Evolutionary conservation across 495 filamentous ascomycete genomes (phyloP).

Genomic region (Xeromyces bisporus): DNA sequence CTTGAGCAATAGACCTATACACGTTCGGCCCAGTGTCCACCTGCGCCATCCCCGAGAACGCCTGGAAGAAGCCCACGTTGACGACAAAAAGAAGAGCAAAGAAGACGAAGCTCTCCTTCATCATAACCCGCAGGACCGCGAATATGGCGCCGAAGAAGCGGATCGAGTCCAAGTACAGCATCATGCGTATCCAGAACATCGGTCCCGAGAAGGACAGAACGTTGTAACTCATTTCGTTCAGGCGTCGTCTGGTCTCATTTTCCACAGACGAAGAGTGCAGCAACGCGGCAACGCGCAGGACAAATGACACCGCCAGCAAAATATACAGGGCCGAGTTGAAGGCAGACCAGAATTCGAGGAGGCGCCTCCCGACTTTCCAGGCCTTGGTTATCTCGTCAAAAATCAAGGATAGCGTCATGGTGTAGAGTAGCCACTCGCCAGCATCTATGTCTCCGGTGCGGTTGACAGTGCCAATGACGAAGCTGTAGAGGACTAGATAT

Average conservation of each 20-base stretch:
- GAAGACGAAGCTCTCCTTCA: constrained; percentile 96
- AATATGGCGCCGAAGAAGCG: constrained; percentile 97
- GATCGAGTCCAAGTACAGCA: constrained; percentile 85
- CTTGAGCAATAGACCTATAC: constrained; percentile 59
- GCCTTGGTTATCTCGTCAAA: constrained; percentile 75
- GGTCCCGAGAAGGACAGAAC: constrained; percentile 81
- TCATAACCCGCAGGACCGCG: constrained; percentile 95
- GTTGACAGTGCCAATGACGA: constrained; percentile 86
- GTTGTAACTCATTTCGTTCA: constrained; percentile 77
- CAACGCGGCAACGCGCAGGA: constrained; percentile 61
- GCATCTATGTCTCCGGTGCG: constrained; percentile 60
- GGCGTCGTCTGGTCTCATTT: constrained; percentile 38
- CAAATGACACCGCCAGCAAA: constrained; percentile 57
- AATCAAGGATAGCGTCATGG: constrained; percentile 86
- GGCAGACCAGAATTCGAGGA: constrained; percentile 87
- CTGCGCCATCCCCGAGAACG: constrained; percentile 85
- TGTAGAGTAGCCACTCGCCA: constrained; percentile 70
- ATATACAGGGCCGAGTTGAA: constrained; percentile 77
- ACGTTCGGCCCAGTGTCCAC: constrained; percentile 41
- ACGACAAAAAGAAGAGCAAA: constrained; percentile 84
- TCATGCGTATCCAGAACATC: constrained; percentile 90
- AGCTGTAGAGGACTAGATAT: constrained; percentile 72
- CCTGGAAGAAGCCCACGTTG: constrained; percentile 80
- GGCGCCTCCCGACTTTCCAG: constrained; percentile 80
- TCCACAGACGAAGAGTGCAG: constrained; percentile 35